Evolutionary conservation across 208 protist genomes (phyloP), one percentile per base, ranked within the genome.

Genomic region (Leishmania lainsoni): DNA sequence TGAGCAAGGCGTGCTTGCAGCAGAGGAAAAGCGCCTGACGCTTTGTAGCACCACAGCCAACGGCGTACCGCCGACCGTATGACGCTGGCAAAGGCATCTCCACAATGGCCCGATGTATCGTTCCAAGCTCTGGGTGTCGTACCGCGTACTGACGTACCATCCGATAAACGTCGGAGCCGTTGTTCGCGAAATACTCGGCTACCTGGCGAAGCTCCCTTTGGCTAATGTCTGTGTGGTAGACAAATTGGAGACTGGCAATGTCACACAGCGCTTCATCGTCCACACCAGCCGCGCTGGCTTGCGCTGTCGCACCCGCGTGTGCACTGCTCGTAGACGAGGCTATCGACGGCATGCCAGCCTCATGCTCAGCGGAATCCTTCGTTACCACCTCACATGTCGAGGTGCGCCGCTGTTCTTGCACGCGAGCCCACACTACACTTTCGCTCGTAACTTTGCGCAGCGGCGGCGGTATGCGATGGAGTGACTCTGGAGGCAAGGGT

Each of bases 191-290:
- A 54, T 90, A 94, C 56, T 48, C 35, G 17, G 56, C 74, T 10
- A 77, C 54, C 29, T 9, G 52, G 29, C 56, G 49, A 35, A 66
- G 52, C 12, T 8, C 35, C 0, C 22, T 49, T 45, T 85, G 85
- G 63, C 87, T 89, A 4, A 95, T 69, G 22, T 92, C 89, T 1
- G 81, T 89, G 12, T 45, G 77, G 78, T 97, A 92, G 17, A 96
- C 69, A 10, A 77, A 83, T 54, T 87, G 82, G 68, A 97, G 73
- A 48, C 59, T 51, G 0, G 82, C n/a, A 56, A 96, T 45, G 63
- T 97, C 88, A 78, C 90, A 97, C 54, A 97, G 83, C 42, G 59
- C 86, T 45, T 97, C 93, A 81, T 97, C 94, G 16, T 91, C 71
- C 75, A 45, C 39, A 76, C 78, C 17, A 56, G 68, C 45, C 35